Evolutionary conservation across 331 rosid species (phyloP), one percentile per base, ranked within the genome.

Genomic region (Dryas integrifolia): DNA sequence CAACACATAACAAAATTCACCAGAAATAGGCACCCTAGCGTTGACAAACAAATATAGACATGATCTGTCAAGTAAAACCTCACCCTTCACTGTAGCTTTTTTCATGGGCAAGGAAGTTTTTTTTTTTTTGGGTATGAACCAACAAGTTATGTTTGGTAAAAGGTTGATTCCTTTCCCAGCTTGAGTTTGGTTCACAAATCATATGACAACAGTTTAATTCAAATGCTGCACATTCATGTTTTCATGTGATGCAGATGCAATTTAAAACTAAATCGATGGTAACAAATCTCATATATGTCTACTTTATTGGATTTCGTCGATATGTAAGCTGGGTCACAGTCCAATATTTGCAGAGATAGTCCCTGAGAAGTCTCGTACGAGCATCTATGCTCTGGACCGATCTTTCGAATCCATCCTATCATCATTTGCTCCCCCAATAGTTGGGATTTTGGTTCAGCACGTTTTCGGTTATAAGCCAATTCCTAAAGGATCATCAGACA

Each of bases 311-410:
- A 62, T 12, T 41, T 62, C 12, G 38, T 62, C 51, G 43, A 67
- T 72, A 69, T 62, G 18, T 56, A 49, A 79, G 58, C 15, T 72
- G 40, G 13, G 53, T 63, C 47, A 78, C 92, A 89, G 98, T 79
- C 96, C 95, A 72, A 92, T 89, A 86, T 88, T 92, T 86, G 98
- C 96, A 85, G 96, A 92, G 81, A 89, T 89, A 69, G 94, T 92
- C 12, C 96, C 89, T 18, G 91, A 89, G 84, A 89, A 81, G 78
- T 92, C 95, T 2, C 87, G 96, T 5, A 88, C 96, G 0, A 81
- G 86, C 69, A 81, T 92, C 66, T 89, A 92, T 73, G 96, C 97
- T 24, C 70, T 92, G 79, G 97, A 92, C 76, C 76, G 77, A 74
- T 92, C 92, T 38, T 88, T 89, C 5, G 96, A 89, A 79, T 47